Evolutionary conservation across 139 green algal species (phyloP).

Genomic region (Eudorina sp.): DNA sequence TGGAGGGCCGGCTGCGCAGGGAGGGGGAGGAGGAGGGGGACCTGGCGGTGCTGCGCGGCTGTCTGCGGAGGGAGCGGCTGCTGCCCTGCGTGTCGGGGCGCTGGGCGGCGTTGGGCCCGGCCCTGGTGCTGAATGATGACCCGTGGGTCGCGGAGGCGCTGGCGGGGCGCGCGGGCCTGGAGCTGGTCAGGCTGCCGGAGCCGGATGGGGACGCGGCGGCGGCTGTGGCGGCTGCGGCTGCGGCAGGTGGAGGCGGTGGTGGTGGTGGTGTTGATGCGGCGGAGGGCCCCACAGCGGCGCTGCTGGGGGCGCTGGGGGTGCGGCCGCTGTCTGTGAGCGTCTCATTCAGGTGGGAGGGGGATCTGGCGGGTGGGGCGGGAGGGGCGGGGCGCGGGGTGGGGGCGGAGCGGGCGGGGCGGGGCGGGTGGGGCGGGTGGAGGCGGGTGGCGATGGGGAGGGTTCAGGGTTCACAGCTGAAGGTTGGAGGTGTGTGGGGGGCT

Average conservation of each 20-base stretch:
- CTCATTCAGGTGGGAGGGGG: neutral
- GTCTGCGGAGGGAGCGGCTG: neutral
- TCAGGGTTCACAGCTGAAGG: too few relatives aligned
- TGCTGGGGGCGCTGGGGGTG: constrained; percentile 25
- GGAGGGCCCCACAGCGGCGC: neutral
- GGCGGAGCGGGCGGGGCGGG: too few relatives aligned
- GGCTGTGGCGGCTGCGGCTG: neutral
- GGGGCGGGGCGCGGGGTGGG: too few relatives aligned
- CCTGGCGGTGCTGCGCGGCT: constrained; percentile 2
- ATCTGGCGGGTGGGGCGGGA: too few relatives aligned
- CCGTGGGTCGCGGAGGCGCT: constrained; percentile 26
- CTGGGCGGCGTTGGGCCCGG: neutral
- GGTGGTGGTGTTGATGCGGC: neutral
- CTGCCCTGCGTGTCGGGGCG: constrained; percentile 29
- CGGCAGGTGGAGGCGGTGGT: neutral
- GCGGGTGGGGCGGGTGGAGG: too few relatives aligned
- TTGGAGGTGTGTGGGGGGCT: too few relatives aligned
- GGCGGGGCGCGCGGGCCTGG: neutral
- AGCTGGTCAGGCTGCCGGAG: constrained; percentile 4
- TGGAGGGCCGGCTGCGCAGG: neutral
- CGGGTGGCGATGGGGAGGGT: too few relatives aligned
- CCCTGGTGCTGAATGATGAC: constrained; percentile 26
- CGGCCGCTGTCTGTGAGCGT: neutral
- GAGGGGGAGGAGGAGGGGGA: neutral
- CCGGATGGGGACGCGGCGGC: neutral